Conservation (phyloP, 257 asterid genomes). For the Mentha longifolia region DNA sequence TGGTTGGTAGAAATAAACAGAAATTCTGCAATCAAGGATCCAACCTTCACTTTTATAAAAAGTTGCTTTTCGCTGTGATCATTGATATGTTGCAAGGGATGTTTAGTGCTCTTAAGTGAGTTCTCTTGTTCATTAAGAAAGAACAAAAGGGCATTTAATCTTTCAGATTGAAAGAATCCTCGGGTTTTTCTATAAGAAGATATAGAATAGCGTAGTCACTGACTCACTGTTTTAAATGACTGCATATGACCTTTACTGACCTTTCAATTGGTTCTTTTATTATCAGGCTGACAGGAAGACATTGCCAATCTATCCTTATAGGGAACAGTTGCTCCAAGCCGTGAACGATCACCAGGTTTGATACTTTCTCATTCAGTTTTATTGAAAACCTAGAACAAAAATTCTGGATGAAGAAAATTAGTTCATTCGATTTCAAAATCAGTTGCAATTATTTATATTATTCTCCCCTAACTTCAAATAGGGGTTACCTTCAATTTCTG, state of each 20-base stretch:
- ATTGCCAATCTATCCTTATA: conserved; percentile 75
- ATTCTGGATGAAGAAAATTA: neutral
- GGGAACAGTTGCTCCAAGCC: conserved; percentile 83
- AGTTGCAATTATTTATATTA: neutral
- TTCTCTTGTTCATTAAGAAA: neutral
- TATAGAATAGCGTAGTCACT: neutral
- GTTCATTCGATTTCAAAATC: neutral
- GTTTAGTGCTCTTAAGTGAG: conserved; percentile 3
- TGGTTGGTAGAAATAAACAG: neutral
- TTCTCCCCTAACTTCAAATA: conserved; percentile 8
- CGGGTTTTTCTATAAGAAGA: neutral
- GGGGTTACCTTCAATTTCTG: conserved; percentile 1
- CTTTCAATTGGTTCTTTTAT: conserved; percentile 22
- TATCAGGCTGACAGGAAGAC: conserved; percentile 84
- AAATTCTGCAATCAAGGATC: too few species aligned
- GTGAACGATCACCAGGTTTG: conserved; percentile 76
- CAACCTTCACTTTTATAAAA: neutral
- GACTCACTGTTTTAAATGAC: neutral
- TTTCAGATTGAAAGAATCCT: conserved; percentile 17
- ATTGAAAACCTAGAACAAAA: neutral
- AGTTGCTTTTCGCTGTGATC: neutral
- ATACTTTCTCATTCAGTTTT: conserved; percentile 20
- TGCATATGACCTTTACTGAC: conserved; percentile 23
- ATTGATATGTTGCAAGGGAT: neutral
- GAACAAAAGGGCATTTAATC: neutral